Conservation (phyloP, 768 basidiomycete genomes). For the Tephrocybe rancida region DNA sequence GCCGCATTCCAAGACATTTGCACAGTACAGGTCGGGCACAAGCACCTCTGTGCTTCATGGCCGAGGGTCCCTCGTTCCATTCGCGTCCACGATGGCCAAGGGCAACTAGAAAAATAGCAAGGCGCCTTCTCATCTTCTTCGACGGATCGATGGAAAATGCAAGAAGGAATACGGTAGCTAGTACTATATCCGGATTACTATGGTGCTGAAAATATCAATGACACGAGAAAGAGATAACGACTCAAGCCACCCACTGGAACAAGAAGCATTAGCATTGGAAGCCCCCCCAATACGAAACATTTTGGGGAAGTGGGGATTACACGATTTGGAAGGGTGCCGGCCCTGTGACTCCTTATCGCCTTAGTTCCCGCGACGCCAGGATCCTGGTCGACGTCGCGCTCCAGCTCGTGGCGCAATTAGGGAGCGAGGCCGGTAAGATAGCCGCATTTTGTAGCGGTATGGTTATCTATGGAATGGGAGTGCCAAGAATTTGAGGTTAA, state of each 20-base stretch:
- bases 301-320: conserved; percentile 28
- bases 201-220: too few species aligned
- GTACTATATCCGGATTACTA: too few species aligned
- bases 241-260: too few species aligned
- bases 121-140: too few species aligned
- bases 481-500: conserved; percentile 23
- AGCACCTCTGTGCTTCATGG: neutral
- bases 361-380: conserved; percentile 46
- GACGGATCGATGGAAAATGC: too few species aligned
- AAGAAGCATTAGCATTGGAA: too few species aligned
- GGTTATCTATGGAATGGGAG: conserved; percentile 59
- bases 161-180: too few species aligned
- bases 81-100: neutral
- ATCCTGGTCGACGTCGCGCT: conserved; percentile 30
- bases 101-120: neutral
- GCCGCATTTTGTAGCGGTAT: conserved; percentile 94
- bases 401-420: conserved; percentile 59
- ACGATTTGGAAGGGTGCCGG: conserved; percentile 72
- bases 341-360: conserved; percentile 71
- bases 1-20: neutral
- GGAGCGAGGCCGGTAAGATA: conserved; percentile 74
- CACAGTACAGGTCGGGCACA: neutral
- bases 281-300: too few species aligned
- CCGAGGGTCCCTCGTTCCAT: neutral
- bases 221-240: neutral